A percentile compares a stretch with the other conserved stretches of the same genome.
These are phyloP conservation scores for Trypanosoma lewisi DNA, from an alignment of 208 protist species.

Conservation along the genomic window DNA sequence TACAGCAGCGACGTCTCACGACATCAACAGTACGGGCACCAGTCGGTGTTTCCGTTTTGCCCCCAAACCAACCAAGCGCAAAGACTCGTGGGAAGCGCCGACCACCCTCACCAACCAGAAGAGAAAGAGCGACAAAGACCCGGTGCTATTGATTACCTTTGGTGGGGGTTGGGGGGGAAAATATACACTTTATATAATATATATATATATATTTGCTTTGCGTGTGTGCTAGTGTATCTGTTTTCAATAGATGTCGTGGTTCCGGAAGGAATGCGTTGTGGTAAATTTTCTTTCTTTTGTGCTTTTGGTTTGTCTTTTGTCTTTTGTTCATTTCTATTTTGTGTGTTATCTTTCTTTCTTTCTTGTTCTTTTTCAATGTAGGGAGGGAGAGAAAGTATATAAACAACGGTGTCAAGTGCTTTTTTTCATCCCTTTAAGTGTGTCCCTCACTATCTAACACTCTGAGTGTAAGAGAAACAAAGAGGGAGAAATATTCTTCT, in stretches of 20 bases:
- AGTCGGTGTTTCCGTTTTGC: neutral
- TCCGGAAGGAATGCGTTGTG: no score
- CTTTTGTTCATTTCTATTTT: no score
- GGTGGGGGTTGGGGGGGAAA: neutral
- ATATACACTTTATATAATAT: no score
- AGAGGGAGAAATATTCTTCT: no score
- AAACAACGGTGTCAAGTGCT: neutral
- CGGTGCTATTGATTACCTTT: neutral
- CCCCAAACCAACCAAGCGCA: neutral
- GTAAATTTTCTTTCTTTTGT: no score
- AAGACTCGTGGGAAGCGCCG: neutral
- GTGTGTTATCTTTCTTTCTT: neutral
- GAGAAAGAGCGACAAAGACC: neutral
- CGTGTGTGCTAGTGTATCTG: no score
- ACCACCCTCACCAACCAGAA: neutral
- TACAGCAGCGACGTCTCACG: slow-evolving; percentile 44
- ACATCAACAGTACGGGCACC: slow-evolving; percentile 31
- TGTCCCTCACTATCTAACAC: neutral
- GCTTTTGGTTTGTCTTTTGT: no score
- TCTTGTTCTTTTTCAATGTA: neutral
- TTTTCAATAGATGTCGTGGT: no score
- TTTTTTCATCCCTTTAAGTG: neutral
- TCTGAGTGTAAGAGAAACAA: no score
- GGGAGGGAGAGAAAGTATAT: neutral
- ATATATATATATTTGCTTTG: no score